These are phyloP conservation scores for Tulasnella sp. DNA, from an alignment of 768 basidiomycete species.

Conservation along the genomic window DNA sequence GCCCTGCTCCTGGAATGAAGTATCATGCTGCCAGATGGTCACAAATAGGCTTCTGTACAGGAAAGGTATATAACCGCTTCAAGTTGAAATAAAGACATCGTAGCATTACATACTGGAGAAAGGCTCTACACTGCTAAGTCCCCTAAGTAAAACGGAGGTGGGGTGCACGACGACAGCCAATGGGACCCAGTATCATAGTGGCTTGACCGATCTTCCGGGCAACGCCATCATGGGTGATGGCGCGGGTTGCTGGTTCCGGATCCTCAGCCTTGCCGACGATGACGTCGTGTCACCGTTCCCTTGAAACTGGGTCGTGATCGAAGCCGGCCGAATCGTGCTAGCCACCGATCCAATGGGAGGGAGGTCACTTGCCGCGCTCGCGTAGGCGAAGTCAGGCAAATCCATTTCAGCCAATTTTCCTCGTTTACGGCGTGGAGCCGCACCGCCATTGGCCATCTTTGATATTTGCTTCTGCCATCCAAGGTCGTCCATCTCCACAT, in stretches of 20 bases:
- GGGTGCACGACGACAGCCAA: neutral
- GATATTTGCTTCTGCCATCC: constrained; percentile 5
- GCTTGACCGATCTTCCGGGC: constrained; percentile 14
- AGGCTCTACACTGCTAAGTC: neutral
- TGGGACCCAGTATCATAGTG: neutral
- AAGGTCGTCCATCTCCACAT: constrained; percentile 22
- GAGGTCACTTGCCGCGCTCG: neutral
- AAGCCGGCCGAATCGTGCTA: constrained; percentile 17
- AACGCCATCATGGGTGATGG: constrained; percentile 30
- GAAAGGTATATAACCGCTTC: too few species aligned
- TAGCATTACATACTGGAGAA: neutral
- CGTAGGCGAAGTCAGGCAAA: neutral
- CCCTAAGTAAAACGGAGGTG: neutral
- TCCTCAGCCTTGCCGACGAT: neutral
- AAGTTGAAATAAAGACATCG: neutral
- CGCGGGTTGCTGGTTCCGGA: constrained; percentile 23
- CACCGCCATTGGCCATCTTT: neutral
- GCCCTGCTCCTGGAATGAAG: too few species aligned
- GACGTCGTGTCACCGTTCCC: neutral
- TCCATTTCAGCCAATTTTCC: constrained; percentile 17
- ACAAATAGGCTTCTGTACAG: too few species aligned
- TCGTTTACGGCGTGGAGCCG: neutral
- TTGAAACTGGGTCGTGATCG: constrained; percentile 6
- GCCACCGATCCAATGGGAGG: constrained; percentile 2
- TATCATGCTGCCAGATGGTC: too few species aligned